Evolutionary conservation across 208 protist genomes (phyloP), one percentile per base, ranked within the genome.

Genomic region (Leishmania tropica): DNA sequence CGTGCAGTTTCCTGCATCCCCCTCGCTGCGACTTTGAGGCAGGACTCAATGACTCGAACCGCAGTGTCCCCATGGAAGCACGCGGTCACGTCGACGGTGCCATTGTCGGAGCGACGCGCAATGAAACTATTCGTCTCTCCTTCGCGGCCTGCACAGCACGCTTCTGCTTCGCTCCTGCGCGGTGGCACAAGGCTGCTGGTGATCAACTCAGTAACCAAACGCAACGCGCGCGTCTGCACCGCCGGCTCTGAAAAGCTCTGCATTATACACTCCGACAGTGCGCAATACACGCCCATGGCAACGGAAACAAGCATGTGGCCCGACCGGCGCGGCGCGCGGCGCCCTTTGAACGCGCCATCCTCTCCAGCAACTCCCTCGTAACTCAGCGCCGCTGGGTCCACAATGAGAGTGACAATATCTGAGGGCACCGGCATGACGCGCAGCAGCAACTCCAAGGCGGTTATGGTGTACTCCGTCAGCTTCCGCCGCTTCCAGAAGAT

Each of bases 401-500:
- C 83, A 64, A 91, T 83, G 10, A 95, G 74, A 13, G 85, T 86
- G 28, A 86, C 75, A 56, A 31, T 72, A 47, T 88, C 74, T 15
- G 87, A 83, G 3, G 76, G 76, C 54, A 89, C 75, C 40, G 62
- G 70, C 51, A 76, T 56, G 19, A 77, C 78, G 13, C 83, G 86
- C 82, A 94, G 78, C 65, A 96, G 74, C 54, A 84, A 68, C 79
- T 90, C 85, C 67, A 94, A 60, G 19, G 86, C 82, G 56, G 84
- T 79, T 24, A 94, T 60, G 7, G 83, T 82, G 1, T 54, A 56
- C 51, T 91, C 89, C 10, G 84, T 81, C 28, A 93, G 79, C 83
- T 91, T 93, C 56, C 71, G 87, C 70, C 90, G 92, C 77, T 87
- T 89, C 75, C 87, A 86, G 78, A 89, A 90, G 35, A 93, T 81